Evolutionary conservation across 768 basidiomycete genomes (phyloP).

Genomic region (Lentinula detonsa): DNA sequence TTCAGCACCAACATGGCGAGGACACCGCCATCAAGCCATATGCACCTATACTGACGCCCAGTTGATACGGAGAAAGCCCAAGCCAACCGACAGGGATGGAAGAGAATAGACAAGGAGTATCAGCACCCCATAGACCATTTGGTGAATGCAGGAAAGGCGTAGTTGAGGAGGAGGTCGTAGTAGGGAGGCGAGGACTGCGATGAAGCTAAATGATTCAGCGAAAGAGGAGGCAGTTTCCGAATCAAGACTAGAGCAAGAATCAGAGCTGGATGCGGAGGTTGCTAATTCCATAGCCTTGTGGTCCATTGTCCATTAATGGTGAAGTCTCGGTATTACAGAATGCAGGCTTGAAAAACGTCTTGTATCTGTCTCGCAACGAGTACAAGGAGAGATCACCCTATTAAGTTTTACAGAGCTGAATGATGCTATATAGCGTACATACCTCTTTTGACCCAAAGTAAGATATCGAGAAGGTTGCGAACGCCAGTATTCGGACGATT

Average conservation of each 20-base stretch:
- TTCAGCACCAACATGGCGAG: slow-evolving; percentile 51
- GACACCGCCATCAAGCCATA: slow-evolving; percentile 44
- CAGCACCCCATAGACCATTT: slow-evolving; percentile 18
- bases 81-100: slow-evolving; percentile 47
- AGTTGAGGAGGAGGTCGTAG: slow-evolving; percentile 12
- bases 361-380: no score
- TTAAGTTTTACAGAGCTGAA: no score
- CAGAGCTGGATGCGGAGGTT: no score
- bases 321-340: no score
- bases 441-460: slow-evolving; percentile 22
- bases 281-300: no score
- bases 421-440: background rate
- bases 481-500: slow-evolving; percentile 1
- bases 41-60: slow-evolving; percentile 41
- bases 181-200: background rate
- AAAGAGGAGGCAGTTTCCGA: no score
- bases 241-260: no score
- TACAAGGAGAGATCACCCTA: no score
- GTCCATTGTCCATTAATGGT: no score
- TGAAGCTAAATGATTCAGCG: background rate
- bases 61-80: slow-evolving; percentile 40
- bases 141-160: slow-evolving; percentile 20
- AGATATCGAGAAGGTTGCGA: no score
- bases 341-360: no score
- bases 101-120: slow-evolving; percentile 26